These are phyloP conservation scores for Ammopiptanthus mongolicus DNA, from an alignment of 306 rosid genomes.

Conservation along the genomic window DNA sequence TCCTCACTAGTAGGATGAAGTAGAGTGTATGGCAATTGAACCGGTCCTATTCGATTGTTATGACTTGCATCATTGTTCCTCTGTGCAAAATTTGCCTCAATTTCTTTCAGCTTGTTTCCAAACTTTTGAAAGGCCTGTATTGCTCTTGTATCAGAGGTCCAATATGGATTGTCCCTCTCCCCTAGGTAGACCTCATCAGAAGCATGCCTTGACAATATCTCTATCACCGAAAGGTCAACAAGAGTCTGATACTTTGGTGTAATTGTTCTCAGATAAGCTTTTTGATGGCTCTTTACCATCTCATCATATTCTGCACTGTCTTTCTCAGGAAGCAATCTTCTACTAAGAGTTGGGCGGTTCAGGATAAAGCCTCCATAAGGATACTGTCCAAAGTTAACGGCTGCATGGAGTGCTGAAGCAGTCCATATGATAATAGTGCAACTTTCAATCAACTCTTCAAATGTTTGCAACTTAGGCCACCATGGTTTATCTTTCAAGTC, in stretches of 20 bases:
- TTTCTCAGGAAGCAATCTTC: constrained; percentile 49
- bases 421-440: constrained; percentile 67
- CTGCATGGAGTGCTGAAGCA: constrained; percentile 75
- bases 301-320: constrained; percentile 49
- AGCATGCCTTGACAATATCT: constrained; percentile 67
- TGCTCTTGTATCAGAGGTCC: constrained; percentile 57
- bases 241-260: constrained; percentile 45
- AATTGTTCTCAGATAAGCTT: constrained; percentile 58
- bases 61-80: constrained; percentile 20
- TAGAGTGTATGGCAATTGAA: constrained; percentile 38
- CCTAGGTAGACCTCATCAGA: constrained; percentile 80
- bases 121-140: constrained; percentile 49
- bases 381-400: constrained; percentile 74
- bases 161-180: constrained; percentile 46
- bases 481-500: constrained; percentile 64
- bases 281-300: constrained; percentile 45
- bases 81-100: not conserved
- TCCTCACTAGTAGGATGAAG: constrained; percentile 29
- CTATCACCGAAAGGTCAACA: constrained; percentile 59
- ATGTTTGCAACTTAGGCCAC: constrained; percentile 74
- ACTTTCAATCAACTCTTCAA: constrained; percentile 42
- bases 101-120: constrained; percentile 40
- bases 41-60: constrained; percentile 20
- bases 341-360: constrained; percentile 54
- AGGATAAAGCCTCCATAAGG: constrained; percentile 63